phyloP scores from a whole-genome alignment of 2,329 filamentous ascomycete species.

The Aspergillus luchuensis region DNA sequence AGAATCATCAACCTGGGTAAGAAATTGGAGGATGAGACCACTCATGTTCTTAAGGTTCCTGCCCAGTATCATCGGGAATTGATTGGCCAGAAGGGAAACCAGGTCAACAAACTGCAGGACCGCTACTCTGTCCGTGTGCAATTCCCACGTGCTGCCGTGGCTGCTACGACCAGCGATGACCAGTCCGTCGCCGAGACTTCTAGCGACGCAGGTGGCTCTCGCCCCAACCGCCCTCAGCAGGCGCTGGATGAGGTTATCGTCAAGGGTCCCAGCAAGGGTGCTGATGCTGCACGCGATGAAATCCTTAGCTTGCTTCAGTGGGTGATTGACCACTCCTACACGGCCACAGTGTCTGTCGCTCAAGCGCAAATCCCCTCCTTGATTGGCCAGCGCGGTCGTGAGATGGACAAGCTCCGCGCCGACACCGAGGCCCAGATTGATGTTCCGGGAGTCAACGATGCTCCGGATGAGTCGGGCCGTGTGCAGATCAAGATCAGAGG shows the following conservation, averaged over 20 bases:
- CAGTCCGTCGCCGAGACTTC: conserved; percentile 68
- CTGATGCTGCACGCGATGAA: conserved; percentile 88
- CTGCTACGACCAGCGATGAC: conserved; percentile 60
- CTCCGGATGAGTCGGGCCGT: conserved; percentile 62
- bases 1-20: conserved; percentile 79
- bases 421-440: conserved; percentile 87
- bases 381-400: conserved; percentile 86
- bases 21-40: conserved; percentile 88
- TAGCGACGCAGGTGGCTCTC: conserved; percentile 63
- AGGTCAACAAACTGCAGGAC: conserved; percentile 89
- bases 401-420: conserved; percentile 86
- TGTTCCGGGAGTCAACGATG: conserved; percentile 78
- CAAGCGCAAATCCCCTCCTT: conserved; percentile 91
- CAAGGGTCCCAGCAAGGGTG: conserved; percentile 88
- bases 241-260: conserved; percentile 85
- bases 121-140: conserved; percentile 94
- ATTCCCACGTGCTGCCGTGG: conserved; percentile 71
- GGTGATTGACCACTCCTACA: conserved; percentile 82
- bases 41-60: conserved; percentile 83
- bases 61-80: conserved; percentile 92
- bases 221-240: conserved; percentile 69
- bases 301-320: conserved; percentile 87
- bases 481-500: conserved; percentile 92
- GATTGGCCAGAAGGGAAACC: conserved; percentile 82
- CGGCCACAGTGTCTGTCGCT: conserved; percentile 77